Conservation (phyloP, 495 filamentous ascomycete genomes). For the Lichina pygmaea region DNA sequence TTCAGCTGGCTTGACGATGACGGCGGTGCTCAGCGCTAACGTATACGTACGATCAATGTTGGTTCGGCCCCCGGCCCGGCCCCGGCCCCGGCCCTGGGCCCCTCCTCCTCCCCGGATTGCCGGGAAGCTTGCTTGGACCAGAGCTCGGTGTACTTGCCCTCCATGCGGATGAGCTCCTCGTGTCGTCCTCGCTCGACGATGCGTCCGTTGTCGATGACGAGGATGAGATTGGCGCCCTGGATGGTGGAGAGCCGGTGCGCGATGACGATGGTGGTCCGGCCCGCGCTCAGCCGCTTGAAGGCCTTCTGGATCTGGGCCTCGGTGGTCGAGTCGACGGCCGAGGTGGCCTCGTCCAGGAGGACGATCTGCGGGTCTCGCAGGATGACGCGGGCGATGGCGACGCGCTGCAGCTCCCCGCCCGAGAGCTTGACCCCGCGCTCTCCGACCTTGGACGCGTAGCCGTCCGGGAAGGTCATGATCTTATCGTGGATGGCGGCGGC, state of each 20-base stretch:
- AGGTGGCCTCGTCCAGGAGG: conserved; percentile 66
- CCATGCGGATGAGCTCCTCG: conserved; percentile 17
- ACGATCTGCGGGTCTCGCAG: conserved; percentile 58
- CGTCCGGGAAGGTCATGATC: conserved; percentile 3
- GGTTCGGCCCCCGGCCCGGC: too few species aligned
- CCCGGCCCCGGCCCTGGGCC: too few species aligned
- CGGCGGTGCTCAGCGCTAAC: too few species aligned
- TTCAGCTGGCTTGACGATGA: too few species aligned
- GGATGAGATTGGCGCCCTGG: conserved; percentile 21
- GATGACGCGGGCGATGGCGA: conserved; percentile 35
- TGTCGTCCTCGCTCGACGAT: conserved; percentile 24
- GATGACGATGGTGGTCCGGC: conserved; percentile 18
- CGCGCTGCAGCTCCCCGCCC: conserved; percentile 34
- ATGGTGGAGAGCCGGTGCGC: conserved; percentile 33
- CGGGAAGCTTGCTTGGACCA: too few species aligned
- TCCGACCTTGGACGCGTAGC: conserved; percentile 15
- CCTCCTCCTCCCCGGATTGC: too few species aligned
- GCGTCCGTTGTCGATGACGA: conserved; percentile 22
- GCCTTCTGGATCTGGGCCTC: conserved; percentile 16
- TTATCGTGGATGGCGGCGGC: conserved; percentile 18
- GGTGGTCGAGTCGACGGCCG: conserved; percentile 47
- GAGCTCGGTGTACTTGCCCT: too few species aligned
- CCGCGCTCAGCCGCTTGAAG: conserved; percentile 16
- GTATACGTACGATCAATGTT: too few species aligned
- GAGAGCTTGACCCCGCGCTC: conserved; percentile 29